A percentile compares a stretch with the other conserved stretches of the same genome.
Evolutionary conservation across 1,284 basidiomycete species (phyloP).

Genomic region (Cutaneotrichosporon daszewskae): DNA sequence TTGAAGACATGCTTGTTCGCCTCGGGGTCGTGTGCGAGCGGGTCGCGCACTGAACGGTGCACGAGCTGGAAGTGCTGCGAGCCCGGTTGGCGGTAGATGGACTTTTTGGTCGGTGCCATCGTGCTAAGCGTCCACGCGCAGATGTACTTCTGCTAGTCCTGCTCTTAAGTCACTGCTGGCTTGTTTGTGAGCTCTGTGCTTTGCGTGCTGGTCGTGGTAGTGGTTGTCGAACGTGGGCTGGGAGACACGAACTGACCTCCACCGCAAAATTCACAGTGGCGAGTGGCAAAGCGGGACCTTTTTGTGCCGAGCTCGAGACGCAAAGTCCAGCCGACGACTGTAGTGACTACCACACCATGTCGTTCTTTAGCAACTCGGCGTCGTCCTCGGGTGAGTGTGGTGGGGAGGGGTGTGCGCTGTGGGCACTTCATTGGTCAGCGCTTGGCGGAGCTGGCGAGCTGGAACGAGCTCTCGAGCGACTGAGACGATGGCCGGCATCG

Average conservation of each 20-base stretch:
- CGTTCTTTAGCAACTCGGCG: slow-evolving; percentile 2
- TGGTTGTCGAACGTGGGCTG: too few relatives aligned
- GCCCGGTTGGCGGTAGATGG: slow-evolving; percentile 81
- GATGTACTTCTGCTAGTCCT: too few relatives aligned
- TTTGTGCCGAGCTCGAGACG: not conserved
- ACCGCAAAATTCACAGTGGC: slow-evolving; percentile 8
- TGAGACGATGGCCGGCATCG: too few relatives aligned
- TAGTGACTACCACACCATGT: slow-evolving; percentile 2
- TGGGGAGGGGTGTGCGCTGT: too few relatives aligned
- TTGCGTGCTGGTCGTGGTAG: too few relatives aligned
- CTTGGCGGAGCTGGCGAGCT: not conserved
- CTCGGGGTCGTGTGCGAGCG: slow-evolving; percentile 85
- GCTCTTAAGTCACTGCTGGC: too few relatives aligned
- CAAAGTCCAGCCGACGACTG: not conserved
- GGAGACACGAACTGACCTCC: slow-evolving; percentile 3
- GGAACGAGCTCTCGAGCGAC: too few relatives aligned
- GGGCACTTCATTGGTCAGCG: too few relatives aligned
- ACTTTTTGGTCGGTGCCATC: slow-evolving; percentile 56
- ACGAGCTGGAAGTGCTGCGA: slow-evolving; percentile 94
- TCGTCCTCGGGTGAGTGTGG: slow-evolving; percentile 1
- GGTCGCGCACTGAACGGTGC: slow-evolving; percentile 92
- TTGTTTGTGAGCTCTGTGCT: too few relatives aligned
- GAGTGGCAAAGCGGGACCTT: not conserved
- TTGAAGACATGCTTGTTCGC: slow-evolving; percentile 85
- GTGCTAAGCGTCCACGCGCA: too few relatives aligned